Base-by-base conservation (phyloP, 345 rosid species). In the Atalantia buxifolia region DNA sequence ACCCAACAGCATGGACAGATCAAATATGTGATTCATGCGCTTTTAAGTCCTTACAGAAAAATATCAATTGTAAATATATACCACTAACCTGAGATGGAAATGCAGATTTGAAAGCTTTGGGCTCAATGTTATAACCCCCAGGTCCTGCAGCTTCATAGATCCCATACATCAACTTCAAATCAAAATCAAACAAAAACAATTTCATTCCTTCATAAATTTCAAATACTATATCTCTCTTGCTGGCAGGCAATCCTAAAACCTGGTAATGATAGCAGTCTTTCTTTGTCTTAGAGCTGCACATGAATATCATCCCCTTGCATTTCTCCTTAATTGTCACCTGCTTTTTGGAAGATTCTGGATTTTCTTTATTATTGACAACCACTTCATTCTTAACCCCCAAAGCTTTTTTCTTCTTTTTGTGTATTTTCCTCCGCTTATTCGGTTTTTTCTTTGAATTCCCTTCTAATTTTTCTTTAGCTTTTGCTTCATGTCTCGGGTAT, bases 211-310 rank as follows among this genome's bases (percentile, higher is more conserved):
- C 68, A 38, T 48, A 40, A 48, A 83, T 77, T 71, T 77, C 30
- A 61, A 77, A 66, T 31, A 77, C 86, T 3, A 35, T 28, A 42
- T 80, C 86, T 68, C 79, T 83, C 70, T 74, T 83, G 72, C 66
- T 59, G 28, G 81, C 40, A 80, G 86, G 83, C 77, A 80, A 75
- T 71, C 86, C 86, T 38, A 83, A 83, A 78, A 83, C 50, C 60
- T 69, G 78, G 76, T 79, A 80, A 12, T 9, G 74, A 48, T 63
- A 83, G 76, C 83, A 83, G 28, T 83, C 86, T 70, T 69, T 25
- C 66, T 80, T 83, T 16, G 79, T 83, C 81, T 80, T 77, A 18
- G 86, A 75, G 78, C 75, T 83, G 66, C 86, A 80, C 83, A 80
- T 80, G 31, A 80, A 83, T 77, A 83, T 83, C 83, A 83, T 83